phyloP scores from a whole-genome alignment of 2,329 filamentous ascomycete species.

The Talaromyces marneffei region DNA sequence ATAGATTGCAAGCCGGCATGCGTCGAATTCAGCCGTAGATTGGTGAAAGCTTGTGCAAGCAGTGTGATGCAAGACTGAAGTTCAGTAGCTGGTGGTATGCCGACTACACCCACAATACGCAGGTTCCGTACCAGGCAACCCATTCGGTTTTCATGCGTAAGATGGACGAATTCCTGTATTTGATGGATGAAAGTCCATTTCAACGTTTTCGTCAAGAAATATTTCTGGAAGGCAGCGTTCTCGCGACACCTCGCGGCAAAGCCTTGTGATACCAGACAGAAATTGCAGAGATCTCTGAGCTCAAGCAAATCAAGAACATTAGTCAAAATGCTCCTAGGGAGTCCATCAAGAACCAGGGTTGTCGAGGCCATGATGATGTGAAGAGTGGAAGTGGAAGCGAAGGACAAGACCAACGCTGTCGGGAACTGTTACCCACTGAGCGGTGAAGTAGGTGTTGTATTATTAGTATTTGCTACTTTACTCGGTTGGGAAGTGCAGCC shows the following conservation, averaged over 20 bases:
- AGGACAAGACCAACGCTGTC: not conserved
- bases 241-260: not conserved
- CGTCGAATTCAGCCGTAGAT: not conserved
- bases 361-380: not conserved
- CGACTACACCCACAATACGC: not conserved
- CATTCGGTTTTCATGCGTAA: not conserved
- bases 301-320: not conserved
- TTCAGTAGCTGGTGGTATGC: not conserved
- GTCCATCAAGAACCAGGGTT: not conserved
- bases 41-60: not conserved
- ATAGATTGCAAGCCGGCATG: not conserved
- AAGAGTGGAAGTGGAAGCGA: not conserved
- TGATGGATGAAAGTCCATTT: not conserved
- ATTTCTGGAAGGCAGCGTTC: not conserved
- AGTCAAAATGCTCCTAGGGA: not conserved
- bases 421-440: not conserved
- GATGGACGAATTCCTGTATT: conserved; percentile 2
- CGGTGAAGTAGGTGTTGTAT: no score
- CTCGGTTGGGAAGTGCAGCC: no score
- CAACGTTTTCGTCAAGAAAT: not conserved
- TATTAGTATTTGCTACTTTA: no score
- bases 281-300: not conserved
- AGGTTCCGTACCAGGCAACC: not conserved
- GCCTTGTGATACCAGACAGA: not conserved
- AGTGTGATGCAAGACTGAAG: not conserved